Evolutionary conservation across 192 early-diverging fungal species (phyloP).

Genomic region (Coemansia sp.): DNA sequence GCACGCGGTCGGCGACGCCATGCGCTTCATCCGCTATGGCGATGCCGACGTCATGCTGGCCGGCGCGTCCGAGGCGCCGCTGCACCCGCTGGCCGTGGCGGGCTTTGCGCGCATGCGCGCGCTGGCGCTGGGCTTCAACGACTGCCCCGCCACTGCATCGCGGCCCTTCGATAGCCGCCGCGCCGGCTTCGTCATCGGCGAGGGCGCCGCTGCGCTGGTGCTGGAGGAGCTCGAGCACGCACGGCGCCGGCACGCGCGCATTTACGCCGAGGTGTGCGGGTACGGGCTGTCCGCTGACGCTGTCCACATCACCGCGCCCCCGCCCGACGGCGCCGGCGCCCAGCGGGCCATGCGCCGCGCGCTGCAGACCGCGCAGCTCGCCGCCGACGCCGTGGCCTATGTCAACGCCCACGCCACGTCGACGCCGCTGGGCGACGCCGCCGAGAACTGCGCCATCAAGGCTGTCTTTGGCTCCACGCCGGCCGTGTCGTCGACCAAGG

Average conservation of each 20-base stretch:
- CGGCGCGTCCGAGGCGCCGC: slow-evolving; percentile 84
- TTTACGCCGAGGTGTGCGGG: slow-evolving; percentile 89
- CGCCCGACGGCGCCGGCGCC: slow-evolving; percentile 83
- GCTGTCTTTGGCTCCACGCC: slow-evolving; percentile 66
- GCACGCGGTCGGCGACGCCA: slow-evolving; percentile 93
- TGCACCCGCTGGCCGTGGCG: slow-evolving; percentile 85
- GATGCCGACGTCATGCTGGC: slow-evolving; percentile 97
- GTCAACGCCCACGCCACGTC: slow-evolving; percentile 96
- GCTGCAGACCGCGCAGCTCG: slow-evolving; percentile 63
- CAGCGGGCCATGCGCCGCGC: slow-evolving; percentile 86
- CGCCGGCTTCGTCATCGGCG: slow-evolving; percentile 94
- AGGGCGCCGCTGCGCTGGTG: slow-evolving; percentile 87
- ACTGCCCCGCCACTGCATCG: slow-evolving; percentile 75
- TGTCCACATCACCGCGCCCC: slow-evolving; percentile 94
- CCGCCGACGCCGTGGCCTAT: slow-evolving; percentile 74
- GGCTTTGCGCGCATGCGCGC: slow-evolving; percentile 86
- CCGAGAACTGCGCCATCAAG: slow-evolving; percentile 87
- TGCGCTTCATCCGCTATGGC: slow-evolving; percentile 88
- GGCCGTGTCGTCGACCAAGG: slow-evolving; percentile 89
- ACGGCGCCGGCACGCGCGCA: slow-evolving; percentile 75
- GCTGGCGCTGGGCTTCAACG: slow-evolving; percentile 83
- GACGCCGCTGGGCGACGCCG: slow-evolving; percentile 81
- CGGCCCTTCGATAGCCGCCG: slow-evolving; percentile 89
- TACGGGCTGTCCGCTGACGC: slow-evolving; percentile 93
- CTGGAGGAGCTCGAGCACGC: slow-evolving; percentile 93